Base-by-base conservation (phyloP, 2,329 filamentous ascomycete species). In the Exophiala mesophila region DNA sequence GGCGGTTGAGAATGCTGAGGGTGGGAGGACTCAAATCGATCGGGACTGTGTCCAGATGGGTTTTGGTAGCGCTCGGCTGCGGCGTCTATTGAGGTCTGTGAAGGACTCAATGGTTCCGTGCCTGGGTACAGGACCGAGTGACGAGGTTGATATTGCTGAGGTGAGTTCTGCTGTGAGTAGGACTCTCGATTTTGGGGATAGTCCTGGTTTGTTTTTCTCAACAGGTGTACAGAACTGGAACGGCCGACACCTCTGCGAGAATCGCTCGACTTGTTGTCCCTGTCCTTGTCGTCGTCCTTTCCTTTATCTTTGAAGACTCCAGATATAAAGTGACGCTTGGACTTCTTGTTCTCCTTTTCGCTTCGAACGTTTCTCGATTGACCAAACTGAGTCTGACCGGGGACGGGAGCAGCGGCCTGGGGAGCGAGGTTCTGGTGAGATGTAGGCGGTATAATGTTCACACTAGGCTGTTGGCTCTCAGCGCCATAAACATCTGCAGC, bases 161-260 rank as follows among this genome's bases (percentile, higher is more conserved):
- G 49, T 8, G 45, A 47, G 23, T 36, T 47, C 29, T 52, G 49
- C 19, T 41, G 45, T 9, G 52, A 52, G 31, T 44, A 48, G 12
- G 48, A 39, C n/a, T 44, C 44, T 39, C 47, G 39, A n/a, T n/a
- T n/a, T n/a, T n/a, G n/a, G 9, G 46, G 32, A 9, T 38, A 13
- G 8, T 43, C 39, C 7, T 38, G 31, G 3, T 46, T 40, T 12
- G 45, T 28, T 24, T 50, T 56, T 33, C 44, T 50, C 43, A 56
- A 40, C 6, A 56, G 47, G 44, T 53, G 50, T 24, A 53, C 45
- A 13, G 53, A 56, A 16, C 47, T 43, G 13, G 50, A 50, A 19
- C 53, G 47, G 15, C 47, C 47, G n/a, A 54, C 20, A 16, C 48
- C 44, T 30, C 44, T 56, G 26, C 43, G 43, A 10, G 44, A 32